Percentiles rank a stretch among this genome's conserved stretches.
Conservation (phyloP, 441 rosid species). For the Mallotus repandus region DNA sequence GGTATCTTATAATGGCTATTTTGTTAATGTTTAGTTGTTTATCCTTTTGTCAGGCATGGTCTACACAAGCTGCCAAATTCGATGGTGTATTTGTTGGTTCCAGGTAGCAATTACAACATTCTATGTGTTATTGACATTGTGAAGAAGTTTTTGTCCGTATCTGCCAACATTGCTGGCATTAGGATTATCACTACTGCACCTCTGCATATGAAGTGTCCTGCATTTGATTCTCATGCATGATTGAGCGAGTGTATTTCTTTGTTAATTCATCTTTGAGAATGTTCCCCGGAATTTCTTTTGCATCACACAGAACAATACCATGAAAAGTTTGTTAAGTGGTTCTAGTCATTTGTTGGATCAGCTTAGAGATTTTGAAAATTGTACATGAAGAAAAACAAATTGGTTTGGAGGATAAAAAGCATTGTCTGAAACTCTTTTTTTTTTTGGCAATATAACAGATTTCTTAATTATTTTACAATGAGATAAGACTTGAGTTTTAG, state of each 20-base stretch:
- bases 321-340: background rate
- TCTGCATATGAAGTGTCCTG: background rate
- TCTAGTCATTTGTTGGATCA: background rate
- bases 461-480: background rate
- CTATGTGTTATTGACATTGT: background rate
- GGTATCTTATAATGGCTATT: slow-evolving; percentile 22
- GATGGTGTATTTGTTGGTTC: slow-evolving; percentile 83
- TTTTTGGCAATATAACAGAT: background rate
- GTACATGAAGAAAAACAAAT: background rate
- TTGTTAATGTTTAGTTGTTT: slow-evolving; percentile 23
- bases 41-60: slow-evolving; percentile 71
- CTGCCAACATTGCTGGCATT: background rate
- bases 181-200: background rate
- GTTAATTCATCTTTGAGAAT: too few relatives aligned
- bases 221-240: background rate
- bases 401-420: slow-evolving; percentile 1
- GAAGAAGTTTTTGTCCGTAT: background rate
- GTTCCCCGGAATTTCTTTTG: background rate
- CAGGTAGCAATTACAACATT: slow-evolving; percentile 45
- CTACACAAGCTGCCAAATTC: slow-evolving; percentile 81
- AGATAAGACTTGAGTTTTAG: background rate
- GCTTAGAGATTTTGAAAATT: background rate
- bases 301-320: background rate
- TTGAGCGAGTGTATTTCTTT: too few relatives aligned
- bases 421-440: background rate